Base-by-base conservation (phyloP, 495 filamentous ascomycete species). In the Aspergillus baeticus region DNA sequence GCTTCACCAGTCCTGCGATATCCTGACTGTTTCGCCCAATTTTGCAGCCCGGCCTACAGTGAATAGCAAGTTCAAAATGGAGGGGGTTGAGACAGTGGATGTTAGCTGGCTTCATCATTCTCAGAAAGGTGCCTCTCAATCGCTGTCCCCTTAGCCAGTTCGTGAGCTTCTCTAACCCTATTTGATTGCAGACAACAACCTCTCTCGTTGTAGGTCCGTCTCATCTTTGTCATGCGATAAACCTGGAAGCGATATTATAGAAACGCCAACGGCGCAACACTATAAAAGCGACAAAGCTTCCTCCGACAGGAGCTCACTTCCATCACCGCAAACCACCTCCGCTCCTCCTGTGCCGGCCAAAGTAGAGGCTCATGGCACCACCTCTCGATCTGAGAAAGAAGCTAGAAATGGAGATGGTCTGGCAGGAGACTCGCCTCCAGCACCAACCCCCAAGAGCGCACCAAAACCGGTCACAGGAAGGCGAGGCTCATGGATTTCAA, bases 401-500 rank as follows among this genome's bases (percentile, higher is more conserved):
- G 51, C 37, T 23, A 61, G 59, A 33, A 18, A 48, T 17, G 46
- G 51, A 17, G 67, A 67, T 13, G 65, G 65, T 6, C 13, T 18
- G 21, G 22, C 35, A 11, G 58, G 54, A 20, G 65, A 69, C n/a
- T 51, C 66, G 3, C 60, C 61, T 13, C 35, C 69, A 13, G 58
- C 70, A 11, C 60, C 66, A 14, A 45, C 49, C 21, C 63, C 65
- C 37, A 76, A 72, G 52, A 72, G 61, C 38, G 59, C 70, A 2
- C 64, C 77, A 2, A 81, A 77, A 53, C 67, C 71, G 1, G 62
- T 70, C 34, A 66, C 73, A 1, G 74, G 79, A 49, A 77, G 91
- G 52, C 78, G 87, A 54, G 87, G 83, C 37, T 96, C 92, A 18
- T 98, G 93, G 93, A 88, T 98, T 55, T 90, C 89, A 29, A 95